Conservation (phyloP, 116 monocot species). For the Phalaenopsis hybrid region DNA sequence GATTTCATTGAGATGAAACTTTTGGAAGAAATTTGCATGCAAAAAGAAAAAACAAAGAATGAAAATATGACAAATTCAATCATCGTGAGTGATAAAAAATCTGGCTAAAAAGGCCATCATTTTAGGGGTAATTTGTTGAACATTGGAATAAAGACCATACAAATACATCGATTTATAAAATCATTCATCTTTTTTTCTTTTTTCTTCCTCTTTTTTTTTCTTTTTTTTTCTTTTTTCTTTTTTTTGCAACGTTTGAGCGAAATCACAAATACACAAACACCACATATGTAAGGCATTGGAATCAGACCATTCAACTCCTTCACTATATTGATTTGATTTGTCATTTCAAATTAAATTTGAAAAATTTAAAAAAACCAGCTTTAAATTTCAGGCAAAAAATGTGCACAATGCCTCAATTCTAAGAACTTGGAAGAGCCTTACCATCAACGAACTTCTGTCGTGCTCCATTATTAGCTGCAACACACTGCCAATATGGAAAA, state of each 20-base stretch:
- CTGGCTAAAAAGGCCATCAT: background rate
- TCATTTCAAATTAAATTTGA: background rate
- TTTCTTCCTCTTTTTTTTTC: background rate
- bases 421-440: constrained; percentile 12
- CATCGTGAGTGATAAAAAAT: background rate
- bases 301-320: background rate
- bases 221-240: background rate
- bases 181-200: background rate
- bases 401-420: background rate
- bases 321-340: background rate
- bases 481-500: constrained; percentile 18
- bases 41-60: background rate
- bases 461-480: constrained; percentile 46
- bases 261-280: too few species aligned
- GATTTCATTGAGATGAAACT: too few species aligned
- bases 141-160: background rate
- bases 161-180: background rate
- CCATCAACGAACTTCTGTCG: constrained; percentile 39
- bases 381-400: background rate
- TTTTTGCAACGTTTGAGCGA: background rate
- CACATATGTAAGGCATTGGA: background rate
- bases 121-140: background rate
- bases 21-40: too few species aligned
- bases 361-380: background rate
- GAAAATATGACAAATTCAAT: background rate